Base-by-base conservation (phyloP, 129 eudicot genomes). In the Flaveria sonorensis region DNA sequence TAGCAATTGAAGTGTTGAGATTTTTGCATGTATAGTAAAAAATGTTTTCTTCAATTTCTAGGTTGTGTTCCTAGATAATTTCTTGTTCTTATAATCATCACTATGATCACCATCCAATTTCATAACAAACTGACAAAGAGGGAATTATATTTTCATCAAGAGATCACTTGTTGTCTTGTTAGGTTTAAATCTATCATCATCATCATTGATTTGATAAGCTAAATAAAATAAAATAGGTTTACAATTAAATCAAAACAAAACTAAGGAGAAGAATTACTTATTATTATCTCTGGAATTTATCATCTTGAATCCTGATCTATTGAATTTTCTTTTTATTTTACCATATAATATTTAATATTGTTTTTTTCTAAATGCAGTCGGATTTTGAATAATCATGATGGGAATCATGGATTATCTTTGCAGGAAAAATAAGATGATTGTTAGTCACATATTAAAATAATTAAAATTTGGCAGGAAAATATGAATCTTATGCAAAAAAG, bases 401-500 rank as follows among this genome's bases (percentile, higher is more conserved):
- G 15, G 13, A 46, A 68, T 28, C 76, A 70, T 50, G 56, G 51
- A 10, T 72, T 66, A 50, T 21, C 63, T 79, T 53, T 23, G 21
- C 15, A 63, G 40, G 73, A 40, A 21, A 64, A 21, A 67, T 21
- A 19, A 43, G 11, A 69, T 56, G 10, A 32, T 13, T 24, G 42
- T 61, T 18, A 56, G 55, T 59, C 30, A 46, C 56, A 61, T 60
- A 71, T 20, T 21, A 76, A 50, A 78, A 21, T 63, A 64, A 50
- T 32, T 11, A 48, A 0, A 64, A 50, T 46, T 36, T 70, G 83
- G 83, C 68, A 79, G 67, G 83, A 72, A 70, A 71, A 48, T 30
- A 72, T 64, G 42, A 64, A 42, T 67, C 79, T 79, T 36, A 36
- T 36, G 40, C 51, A 10, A 19, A 47, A 64, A 80, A 72, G 67